phyloP scores from a whole-genome alignment of 352 stramenopile genomes.

The Phytopythium sindhum region DNA sequence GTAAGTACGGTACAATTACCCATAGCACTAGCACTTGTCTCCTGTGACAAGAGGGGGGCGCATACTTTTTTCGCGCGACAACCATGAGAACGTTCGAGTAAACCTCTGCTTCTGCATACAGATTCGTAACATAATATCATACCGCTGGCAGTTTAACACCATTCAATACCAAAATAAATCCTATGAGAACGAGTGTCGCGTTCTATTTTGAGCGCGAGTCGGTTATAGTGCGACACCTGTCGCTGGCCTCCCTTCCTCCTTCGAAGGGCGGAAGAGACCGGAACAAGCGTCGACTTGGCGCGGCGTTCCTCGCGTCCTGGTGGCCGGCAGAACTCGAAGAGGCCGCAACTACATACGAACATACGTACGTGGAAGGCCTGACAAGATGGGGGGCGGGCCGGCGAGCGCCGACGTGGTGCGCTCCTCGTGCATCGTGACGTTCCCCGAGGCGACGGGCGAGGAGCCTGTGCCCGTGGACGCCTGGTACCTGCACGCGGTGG shows the following conservation, averaged over 20 bases:
- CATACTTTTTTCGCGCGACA: not conserved
- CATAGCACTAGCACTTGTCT: not conserved
- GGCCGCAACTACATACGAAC: not conserved
- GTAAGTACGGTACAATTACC: not conserved
- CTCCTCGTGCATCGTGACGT: constrained; percentile 80
- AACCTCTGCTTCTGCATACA: not conserved
- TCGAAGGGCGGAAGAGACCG: constrained; percentile 3
- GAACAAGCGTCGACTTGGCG: constrained; percentile 4
- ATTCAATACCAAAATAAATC: no score
- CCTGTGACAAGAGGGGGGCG: not conserved
- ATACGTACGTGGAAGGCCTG: not conserved
- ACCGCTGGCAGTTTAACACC: no score
- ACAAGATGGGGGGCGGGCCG: constrained; percentile 63
- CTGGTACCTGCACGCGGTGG: constrained; percentile 76
- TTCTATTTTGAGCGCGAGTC: not conserved
- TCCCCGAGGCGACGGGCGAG: constrained; percentile 58
- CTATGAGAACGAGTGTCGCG: not conserved
- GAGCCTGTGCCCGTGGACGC: constrained; percentile 81
- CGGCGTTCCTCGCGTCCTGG: not conserved
- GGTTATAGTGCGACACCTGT: not conserved
- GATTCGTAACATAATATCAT: no score
- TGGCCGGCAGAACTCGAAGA: not conserved
- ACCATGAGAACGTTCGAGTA: not conserved
- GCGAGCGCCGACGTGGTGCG: constrained; percentile 69
- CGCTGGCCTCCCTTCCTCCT: not conserved